A percentile compares a stretch with the other conserved stretches of the same genome.
These are phyloP conservation scores for Penicillium sp. DNA, from an alignment of 2,329 filamentous ascomycete species.

Conservation along the genomic window DNA sequence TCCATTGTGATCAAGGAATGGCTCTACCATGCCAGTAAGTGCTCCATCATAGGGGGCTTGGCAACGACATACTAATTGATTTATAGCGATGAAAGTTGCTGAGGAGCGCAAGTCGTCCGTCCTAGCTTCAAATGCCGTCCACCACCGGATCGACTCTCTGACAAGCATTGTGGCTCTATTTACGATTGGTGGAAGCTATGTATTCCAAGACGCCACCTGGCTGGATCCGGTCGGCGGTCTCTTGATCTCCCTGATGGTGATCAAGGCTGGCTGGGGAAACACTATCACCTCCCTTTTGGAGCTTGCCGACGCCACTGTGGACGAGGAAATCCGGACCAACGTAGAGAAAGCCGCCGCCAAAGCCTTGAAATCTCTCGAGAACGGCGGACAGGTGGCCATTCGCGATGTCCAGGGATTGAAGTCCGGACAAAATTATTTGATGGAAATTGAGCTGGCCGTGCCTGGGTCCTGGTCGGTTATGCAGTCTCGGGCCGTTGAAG, in stretches of 20 bases:
- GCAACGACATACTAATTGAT: conserved; percentile 7
- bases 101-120: conserved; percentile 92
- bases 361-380: conserved; percentile 55
- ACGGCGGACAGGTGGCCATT: conserved; percentile 63
- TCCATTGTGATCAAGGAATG: conserved; percentile 94
- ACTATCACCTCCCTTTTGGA: conserved; percentile 79
- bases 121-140: conserved; percentile 90
- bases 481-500: conserved; percentile 67
- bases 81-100: conserved; percentile 86
- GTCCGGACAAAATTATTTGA: conserved; percentile 91
- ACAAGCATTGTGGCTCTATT: conserved; percentile 90
- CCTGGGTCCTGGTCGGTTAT: conserved; percentile 74
- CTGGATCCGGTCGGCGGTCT: conserved; percentile 91
- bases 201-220: conserved; percentile 82
- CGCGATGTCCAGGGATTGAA: conserved; percentile 85
- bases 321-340: conserved; percentile 73
- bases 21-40: conserved; percentile 92
- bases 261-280: conserved; percentile 85
- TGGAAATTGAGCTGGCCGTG: conserved; percentile 83
- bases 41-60: background rate
- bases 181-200: conserved; percentile 85
- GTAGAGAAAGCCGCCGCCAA: conserved; percentile 65
- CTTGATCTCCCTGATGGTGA: conserved; percentile 88
- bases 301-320: conserved; percentile 85
- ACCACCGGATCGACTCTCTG: conserved; percentile 93